Evolutionary conservation across 164 flowering plant genomes (phyloP), one percentile per base, ranked within the genome.

Genomic region (Houttuynia cordata): DNA sequence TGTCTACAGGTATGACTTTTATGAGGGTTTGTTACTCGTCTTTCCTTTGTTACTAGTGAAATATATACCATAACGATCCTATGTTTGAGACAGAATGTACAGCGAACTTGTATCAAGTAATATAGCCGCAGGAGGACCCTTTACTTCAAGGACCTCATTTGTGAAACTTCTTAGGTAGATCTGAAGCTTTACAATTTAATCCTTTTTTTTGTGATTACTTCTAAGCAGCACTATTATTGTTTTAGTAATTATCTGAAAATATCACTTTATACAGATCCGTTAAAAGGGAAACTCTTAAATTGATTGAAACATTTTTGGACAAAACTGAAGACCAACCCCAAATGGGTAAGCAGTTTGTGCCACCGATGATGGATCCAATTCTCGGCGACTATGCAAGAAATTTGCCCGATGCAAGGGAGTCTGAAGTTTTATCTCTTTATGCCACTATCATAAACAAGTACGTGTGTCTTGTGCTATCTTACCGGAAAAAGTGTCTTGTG

Each of bases 361-460:
- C 99, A n/a, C 97, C 99, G 49, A 93, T 93, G 99, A 88, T 93
- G 99, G 99, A 93, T 68, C 96, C 91, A 60, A 88, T 93, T 62
- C 90, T 93, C 59, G 90, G 90, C 57, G 99, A 93, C 63, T 93
- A 93, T 76, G 92, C 95, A 9, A 76, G 99, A 76, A 93, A 93
- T 66, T 65, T 93, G 70, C 92, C 99, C 68, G 99, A 93, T 77
- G 99, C 99, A n/a, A 81, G 99, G 65, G 99, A 93, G 67, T 90
- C 99, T 13, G 99, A 93, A 82, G 99, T 93, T 67, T 69, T 90
- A 56, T 90, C 99, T 22, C 94, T 93, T 47, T 93, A 85, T 80
- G 96, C 97, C 2, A 93, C 97, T 60, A 93, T 93, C 47, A 86
- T 93, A 66, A 88, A 90, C 78, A 93, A 93, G 99, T 93, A 80